Conservation (phyloP, 2,329 filamentous ascomycete genomes). For the Phaeosphaeriaceae sp. region DNA sequence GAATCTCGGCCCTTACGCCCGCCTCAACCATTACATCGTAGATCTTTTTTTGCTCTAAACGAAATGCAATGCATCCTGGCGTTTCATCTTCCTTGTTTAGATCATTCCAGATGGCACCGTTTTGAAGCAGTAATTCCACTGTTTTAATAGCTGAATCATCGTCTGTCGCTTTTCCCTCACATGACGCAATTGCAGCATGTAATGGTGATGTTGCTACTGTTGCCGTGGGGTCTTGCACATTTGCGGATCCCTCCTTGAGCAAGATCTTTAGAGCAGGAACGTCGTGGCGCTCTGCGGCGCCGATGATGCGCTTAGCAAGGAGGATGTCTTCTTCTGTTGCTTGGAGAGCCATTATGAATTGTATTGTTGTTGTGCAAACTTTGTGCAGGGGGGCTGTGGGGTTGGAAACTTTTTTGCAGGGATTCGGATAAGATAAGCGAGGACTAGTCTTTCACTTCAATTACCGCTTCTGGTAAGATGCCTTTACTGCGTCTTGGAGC, state of each 20-base stretch:
- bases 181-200: constrained; percentile 43
- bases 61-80: constrained; percentile 45
- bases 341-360: constrained; percentile 39
- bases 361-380: constrained; percentile 12
- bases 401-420: constrained; percentile 15
- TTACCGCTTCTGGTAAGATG: constrained; percentile 4
- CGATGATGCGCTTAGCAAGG: constrained; percentile 46
- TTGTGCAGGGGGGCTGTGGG: constrained; percentile 16
- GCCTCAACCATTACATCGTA: constrained; percentile 48
- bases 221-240: constrained; percentile 46
- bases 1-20: constrained; percentile 43
- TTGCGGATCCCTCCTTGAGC: constrained; percentile 46
- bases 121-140: constrained; percentile 40
- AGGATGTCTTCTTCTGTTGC: constrained; percentile 45
- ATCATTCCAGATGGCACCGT: constrained; percentile 50
- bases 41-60: constrained; percentile 41
- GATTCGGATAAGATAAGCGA: constrained; percentile 23
- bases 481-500: neutral
- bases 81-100: constrained; percentile 48
- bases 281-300: constrained; percentile 45
- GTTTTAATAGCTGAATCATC: constrained; percentile 36
- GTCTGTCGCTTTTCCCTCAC: constrained; percentile 36
- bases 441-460: constrained; percentile 1
- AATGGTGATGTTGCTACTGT: constrained; percentile 43
- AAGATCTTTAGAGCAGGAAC: constrained; percentile 40